Conservation (phyloP, 306 rosid species). For the Cucurbita ficifolia region DNA sequence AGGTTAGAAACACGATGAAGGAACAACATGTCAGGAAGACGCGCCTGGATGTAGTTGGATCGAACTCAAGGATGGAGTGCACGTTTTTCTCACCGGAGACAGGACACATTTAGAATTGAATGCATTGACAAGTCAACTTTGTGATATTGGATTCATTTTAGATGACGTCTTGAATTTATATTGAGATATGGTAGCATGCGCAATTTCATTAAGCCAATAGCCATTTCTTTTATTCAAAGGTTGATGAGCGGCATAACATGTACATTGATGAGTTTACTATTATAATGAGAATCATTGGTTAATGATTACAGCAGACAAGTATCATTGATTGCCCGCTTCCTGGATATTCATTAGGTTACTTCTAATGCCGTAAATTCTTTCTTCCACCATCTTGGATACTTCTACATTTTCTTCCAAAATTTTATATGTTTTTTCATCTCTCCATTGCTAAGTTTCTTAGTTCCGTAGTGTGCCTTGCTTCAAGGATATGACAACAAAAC, state of each 20-base stretch:
- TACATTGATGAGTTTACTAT: neutral
- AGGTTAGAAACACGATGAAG: slow-evolving; percentile 54
- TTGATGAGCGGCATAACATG: neutral
- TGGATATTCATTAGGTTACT: neutral
- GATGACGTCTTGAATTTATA: neutral
- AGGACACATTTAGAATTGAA: slow-evolving; percentile 47
- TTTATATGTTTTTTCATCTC: too few relatives aligned
- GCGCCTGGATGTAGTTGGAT: slow-evolving; percentile 86
- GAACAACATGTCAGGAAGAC: slow-evolving; percentile 61
- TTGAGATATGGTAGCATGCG: neutral
- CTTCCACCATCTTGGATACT: neutral
- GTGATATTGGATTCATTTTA: slow-evolving; percentile 32
- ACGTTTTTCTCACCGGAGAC: slow-evolving; percentile 52
- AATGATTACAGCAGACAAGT: neutral
- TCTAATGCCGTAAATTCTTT: neutral
- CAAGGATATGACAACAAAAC: neutral
- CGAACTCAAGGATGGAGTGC: slow-evolving; percentile 65
- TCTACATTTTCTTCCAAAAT: neutral
- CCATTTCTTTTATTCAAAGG: neutral
- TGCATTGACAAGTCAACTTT: slow-evolving; percentile 51
- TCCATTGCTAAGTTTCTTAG: neutral
- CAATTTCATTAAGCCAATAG: neutral
- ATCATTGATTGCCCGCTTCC: neutral
- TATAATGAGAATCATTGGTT: neutral
- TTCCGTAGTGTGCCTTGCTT: neutral